Evolutionary conservation across 345 rosid genomes (phyloP), one percentile per base, ranked within the genome.

Genomic region (Turnera subulata): DNA sequence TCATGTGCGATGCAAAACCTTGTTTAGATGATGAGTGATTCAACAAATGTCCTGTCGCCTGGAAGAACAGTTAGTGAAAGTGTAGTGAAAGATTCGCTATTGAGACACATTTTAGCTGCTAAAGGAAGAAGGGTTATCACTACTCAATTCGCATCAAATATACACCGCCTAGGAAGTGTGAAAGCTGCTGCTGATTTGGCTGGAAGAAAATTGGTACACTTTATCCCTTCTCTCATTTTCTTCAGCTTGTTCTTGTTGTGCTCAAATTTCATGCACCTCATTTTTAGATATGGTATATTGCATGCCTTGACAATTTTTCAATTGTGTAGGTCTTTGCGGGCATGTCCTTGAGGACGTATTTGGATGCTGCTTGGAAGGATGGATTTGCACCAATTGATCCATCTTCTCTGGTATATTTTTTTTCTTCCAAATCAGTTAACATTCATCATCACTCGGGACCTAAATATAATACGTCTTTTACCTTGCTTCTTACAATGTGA

Each of bases 311-410:
- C 35, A 29, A 3, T 4, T 29, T 4, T 3, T 53, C 50, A 32
- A 62, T 66, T 13, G 63, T 15, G 52, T 77, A 86, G 97, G 92
- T 87, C 47, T 86, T 93, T 72, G 91, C 89, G 69, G 99, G 99
- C 70, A 93, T 93, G 99, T 89, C 99, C 32, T 75, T 89, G 54
- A 85, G 94, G 76, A 85, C 99, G 57, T 93, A 93, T 71, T 83
- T 93, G 35, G 97, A 93, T 63, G 96, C 96, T 43, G 99, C 99
- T 71, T 89, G 99, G 96, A 93, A 74, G 73, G 99, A 93, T 81
- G 99, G 99, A 69, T 84, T 86, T 78, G 93, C 97, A 51, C 88
- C 94, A 24, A 80, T 93, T 61, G 99, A 93, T 76, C 99, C 99
- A 0, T 85, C 99, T 56, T 83, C 83, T 67, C 78, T 93, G 85